A percentile compares a stretch with the other conserved stretches of the same genome.
phyloP scores from a whole-genome alignment of 805 yeast genomes.

The Yamadazyma sp. region DNA sequence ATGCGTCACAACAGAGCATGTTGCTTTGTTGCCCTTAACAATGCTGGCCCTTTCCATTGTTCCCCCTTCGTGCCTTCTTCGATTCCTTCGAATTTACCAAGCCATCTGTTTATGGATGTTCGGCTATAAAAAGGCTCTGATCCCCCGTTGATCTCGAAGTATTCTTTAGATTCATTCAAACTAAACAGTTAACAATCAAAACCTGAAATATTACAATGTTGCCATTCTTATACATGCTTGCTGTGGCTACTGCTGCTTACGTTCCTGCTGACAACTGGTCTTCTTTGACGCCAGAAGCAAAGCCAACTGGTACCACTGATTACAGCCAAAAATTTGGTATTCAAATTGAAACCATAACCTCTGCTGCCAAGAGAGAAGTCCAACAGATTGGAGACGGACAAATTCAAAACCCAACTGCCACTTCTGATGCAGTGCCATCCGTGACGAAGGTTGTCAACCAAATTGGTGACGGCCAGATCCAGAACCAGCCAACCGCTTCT shows the following conservation, averaged over 20 bases:
- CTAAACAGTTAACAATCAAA: neutral
- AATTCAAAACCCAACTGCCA: conserved; percentile 34
- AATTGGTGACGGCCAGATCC: conserved; percentile 36
- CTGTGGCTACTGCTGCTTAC: conserved; percentile 53
- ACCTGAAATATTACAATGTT: conserved; percentile 8
- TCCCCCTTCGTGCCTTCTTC: too few species aligned
- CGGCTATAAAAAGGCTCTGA: neutral
- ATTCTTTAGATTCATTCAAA: neutral
- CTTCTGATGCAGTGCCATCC: conserved; percentile 28
- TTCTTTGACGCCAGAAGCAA: conserved; percentile 64
- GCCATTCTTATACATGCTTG: conserved; percentile 12
- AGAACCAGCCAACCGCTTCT: conserved; percentile 34
- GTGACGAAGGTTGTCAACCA: conserved; percentile 12
- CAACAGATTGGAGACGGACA: conserved; percentile 47
- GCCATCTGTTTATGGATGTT: conserved; percentile 8
- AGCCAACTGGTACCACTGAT: conserved; percentile 48
- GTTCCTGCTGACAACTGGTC: conserved; percentile 70
- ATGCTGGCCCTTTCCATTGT: conserved; percentile 7
- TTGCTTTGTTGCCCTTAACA: conserved; percentile 1
- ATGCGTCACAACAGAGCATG: neutral
- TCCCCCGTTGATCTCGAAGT: conserved; percentile 1
- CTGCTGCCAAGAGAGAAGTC: conserved; percentile 35
- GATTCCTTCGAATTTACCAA: too few species aligned
- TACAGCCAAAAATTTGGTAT: conserved; percentile 64
- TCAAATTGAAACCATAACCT: conserved; percentile 53